phyloP scores from a whole-genome alignment of 495 filamentous ascomycete genomes.

The Physcia stellaris region DNA sequence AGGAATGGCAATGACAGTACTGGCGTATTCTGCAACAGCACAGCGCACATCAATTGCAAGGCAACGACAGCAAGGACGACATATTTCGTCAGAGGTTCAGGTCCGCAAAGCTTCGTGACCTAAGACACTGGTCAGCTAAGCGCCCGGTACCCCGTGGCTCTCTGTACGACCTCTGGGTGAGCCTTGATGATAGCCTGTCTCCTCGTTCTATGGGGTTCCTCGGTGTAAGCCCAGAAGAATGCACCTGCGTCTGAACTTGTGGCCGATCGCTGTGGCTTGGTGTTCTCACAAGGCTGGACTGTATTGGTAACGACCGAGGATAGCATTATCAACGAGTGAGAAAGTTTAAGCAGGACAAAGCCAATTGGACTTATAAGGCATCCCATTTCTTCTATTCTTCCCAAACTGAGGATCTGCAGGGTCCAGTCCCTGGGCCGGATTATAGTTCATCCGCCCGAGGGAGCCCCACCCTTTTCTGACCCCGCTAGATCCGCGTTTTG shows the following conservation, averaged over 20 bases:
- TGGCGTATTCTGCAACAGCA: constrained; percentile 61
- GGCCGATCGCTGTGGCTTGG: not conserved
- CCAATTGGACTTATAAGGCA: no score
- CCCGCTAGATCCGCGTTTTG: no score
- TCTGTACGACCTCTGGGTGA: constrained; percentile 81
- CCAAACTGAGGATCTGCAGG: no score
- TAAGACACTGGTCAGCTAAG: constrained; percentile 23
- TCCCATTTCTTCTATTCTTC: no score
- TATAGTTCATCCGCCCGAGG: no score
- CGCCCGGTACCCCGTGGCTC: not conserved
- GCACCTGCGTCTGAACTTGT: no score
- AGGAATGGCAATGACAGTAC: constrained; percentile 76
- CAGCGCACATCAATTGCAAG: constrained; percentile 69
- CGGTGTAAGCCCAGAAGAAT: constrained; percentile 96
- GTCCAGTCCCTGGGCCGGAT: no score
- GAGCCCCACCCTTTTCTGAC: no score
- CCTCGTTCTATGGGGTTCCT: constrained; percentile 89
- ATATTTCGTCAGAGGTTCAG: constrained; percentile 91
- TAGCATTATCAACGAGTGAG: no score
- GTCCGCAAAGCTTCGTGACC: constrained; percentile 96
- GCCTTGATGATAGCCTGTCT: constrained; percentile 94
- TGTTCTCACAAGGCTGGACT: no score
- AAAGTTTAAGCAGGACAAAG: no score
- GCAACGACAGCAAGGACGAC: constrained; percentile 73
- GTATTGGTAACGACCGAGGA: no score